Percentiles rank a stretch among this genome's conserved stretches.
Conservation (phyloP, 192 early-diverging fungal species). For the Anaeromyces robustus region DNA sequence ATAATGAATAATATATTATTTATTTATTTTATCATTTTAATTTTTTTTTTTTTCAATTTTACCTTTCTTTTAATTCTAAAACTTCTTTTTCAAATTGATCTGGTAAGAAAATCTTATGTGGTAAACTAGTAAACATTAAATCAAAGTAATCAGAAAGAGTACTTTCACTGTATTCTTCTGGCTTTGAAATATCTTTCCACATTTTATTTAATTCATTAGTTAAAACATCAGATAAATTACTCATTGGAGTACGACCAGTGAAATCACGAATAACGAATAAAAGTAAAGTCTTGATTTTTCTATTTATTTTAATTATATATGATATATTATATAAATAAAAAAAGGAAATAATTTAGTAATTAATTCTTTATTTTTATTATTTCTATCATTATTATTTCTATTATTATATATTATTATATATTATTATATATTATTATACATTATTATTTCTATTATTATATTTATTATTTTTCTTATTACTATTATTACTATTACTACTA, state of each 20-base stretch:
- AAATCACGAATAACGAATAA: conserved; percentile 96
- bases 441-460: too few species aligned
- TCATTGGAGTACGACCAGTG: conserved; percentile 70
- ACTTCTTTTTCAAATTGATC: conserved; percentile 69
- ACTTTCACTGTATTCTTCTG: conserved; percentile 60
- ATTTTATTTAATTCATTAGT: conserved; percentile 71
- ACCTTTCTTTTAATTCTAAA: conserved; percentile 45
- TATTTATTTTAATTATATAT: conserved; percentile 9
- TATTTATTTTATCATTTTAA: conserved; percentile 1
- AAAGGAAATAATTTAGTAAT: too few species aligned
- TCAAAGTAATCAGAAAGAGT: conserved; percentile 80
- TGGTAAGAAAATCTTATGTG: conserved; percentile 76
- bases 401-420: too few species aligned
- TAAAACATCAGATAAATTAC: conserved; percentile 61
- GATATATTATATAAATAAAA: too few species aligned
- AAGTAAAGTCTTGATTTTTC: conserved; percentile 77
- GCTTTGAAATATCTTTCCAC: conserved; percentile 82
- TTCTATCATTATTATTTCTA: too few species aligned
- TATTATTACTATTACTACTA: too few species aligned
- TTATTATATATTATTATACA: too few species aligned
- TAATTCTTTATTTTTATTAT: too few species aligned
- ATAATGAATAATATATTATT: too few species aligned
- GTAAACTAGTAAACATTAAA: conserved; percentile 69
- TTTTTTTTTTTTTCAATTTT: conserved; percentile 4
- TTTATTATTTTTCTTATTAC: too few species aligned